Evolutionary conservation across 306 rosid genomes (phyloP).

Genomic region (Ochetophila trinervis): DNA sequence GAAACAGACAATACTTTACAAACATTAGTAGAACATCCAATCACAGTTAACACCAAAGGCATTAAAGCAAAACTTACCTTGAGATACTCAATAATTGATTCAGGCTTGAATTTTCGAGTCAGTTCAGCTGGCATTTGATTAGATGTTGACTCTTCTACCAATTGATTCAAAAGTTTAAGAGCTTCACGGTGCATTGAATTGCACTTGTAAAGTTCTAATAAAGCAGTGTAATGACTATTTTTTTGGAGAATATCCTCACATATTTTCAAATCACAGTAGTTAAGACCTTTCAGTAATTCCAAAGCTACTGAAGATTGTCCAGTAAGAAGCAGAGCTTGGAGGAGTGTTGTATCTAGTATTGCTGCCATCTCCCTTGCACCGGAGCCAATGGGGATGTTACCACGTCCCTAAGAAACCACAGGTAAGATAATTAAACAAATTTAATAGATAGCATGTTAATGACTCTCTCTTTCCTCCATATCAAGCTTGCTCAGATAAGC

Average conservation of each 20-base stretch:
- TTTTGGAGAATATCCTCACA: conserved; percentile 80
- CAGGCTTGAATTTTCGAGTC: conserved; percentile 71
- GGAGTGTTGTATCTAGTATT: conserved; percentile 82
- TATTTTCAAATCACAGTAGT: conserved; percentile 87
- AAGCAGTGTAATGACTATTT: conserved; percentile 56
- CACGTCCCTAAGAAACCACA: conserved; percentile 62
- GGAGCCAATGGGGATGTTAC: conserved; percentile 56
- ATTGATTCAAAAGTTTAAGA: conserved; percentile 75
- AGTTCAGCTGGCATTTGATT: conserved; percentile 45
- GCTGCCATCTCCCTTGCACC: conserved; percentile 94
- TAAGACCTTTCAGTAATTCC: conserved; percentile 72
- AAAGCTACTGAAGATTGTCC: conserved; percentile 72
- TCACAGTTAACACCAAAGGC: conserved; percentile 9
- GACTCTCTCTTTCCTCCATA: too few relatives aligned
- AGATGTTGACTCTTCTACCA: conserved; percentile 74
- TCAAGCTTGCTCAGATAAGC: too few relatives aligned
- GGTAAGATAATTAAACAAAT: not conserved
- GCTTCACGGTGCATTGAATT: conserved; percentile 94
- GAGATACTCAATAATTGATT: conserved; percentile 91
- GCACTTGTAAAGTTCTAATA: conserved; percentile 86
- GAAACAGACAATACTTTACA: not conserved
- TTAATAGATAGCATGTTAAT: not conserved
- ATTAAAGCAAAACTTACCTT: conserved; percentile 51
- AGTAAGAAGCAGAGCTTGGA: conserved; percentile 90
- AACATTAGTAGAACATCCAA: conserved; percentile 1